Evolutionary conservation across 495 filamentous ascomycete species (phyloP).

Genomic region (Penicillium malachiteum): DNA sequence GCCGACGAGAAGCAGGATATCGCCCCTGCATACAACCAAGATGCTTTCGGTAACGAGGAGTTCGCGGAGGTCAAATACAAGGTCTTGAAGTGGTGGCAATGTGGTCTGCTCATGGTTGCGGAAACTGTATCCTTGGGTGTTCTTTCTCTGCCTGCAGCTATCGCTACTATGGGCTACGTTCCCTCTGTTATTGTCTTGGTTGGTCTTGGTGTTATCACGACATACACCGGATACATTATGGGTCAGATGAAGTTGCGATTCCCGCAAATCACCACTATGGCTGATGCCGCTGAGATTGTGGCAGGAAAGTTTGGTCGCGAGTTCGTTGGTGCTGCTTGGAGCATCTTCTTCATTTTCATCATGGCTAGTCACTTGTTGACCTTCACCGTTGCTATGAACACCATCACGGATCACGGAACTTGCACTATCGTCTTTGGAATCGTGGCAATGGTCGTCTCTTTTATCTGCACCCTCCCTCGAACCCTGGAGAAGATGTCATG

Average conservation of each 20-base stretch:
- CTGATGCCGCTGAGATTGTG: conserved; percentile 68
- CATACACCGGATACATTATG: conserved; percentile 76
- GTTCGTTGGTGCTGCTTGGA: conserved; percentile 60
- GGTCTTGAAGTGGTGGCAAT: conserved; percentile 43
- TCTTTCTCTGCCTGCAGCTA: conserved; percentile 62
- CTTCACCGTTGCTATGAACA: conserved; percentile 73
- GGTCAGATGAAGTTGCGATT: conserved; percentile 73
- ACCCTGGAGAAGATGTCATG: conserved; percentile 62
- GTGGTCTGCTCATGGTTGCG: conserved; percentile 61
- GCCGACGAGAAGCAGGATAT: conserved; percentile 7
- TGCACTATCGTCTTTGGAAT: conserved; percentile 73
- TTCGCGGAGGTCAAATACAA: conserved; percentile 35
- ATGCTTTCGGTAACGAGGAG: conserved; percentile 30
- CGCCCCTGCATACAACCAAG: conserved; percentile 13
- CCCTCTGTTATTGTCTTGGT: conserved; percentile 64
- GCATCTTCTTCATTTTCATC: conserved; percentile 71
- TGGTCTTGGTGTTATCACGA: conserved; percentile 62
- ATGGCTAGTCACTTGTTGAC: conserved; percentile 77
- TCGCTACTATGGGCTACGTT: conserved; percentile 65
- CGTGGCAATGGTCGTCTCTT: conserved; percentile 63
- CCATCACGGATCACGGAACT: conserved; percentile 60
- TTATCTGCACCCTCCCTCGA: conserved; percentile 64
- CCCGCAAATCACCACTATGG: conserved; percentile 71
- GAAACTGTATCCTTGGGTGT: conserved; percentile 74
- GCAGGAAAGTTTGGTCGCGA: conserved; percentile 63